Base-by-base conservation (phyloP, 352 stramenopile species). In the Phytopythium ostracodes region DNA sequence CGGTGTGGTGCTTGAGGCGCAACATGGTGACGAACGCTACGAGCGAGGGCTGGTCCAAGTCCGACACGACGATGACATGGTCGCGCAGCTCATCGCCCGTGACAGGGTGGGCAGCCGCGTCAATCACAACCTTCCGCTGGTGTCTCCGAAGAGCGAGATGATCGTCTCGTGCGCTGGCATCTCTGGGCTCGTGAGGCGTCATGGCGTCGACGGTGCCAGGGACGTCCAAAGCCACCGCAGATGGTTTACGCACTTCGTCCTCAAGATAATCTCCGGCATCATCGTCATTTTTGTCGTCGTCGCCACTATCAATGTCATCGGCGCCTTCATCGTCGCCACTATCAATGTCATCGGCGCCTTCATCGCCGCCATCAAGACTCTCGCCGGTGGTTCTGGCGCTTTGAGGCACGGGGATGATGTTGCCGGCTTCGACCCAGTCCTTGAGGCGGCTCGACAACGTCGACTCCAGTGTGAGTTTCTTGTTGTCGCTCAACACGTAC, bases 401-500 rank as follows among this genome's bases (percentile, higher is more conserved):
- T 0, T 25, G 24, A n/a, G 51, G 27, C 5, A 2, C 14, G 15
- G 76, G 76, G 18, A 86, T 31, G 20, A 56, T 60, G 42, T 89
- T 81, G 11, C 75, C 75, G 20, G 61, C 67, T 12, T 56, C 70
- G 0, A 87, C 53, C 77, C 80, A 89, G 1, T 67, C 33, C 25
- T 75, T 74, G 42, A 87, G 63, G 27, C 81, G 66, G 27, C 73
- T 67, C 1, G 68, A 50, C 56, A 85, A 78, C 38, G 74, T 79
- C 4, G 69, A 35, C 22, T 75, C 78, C 43, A 79, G 68, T 15
- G 74, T 82, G 29, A 88, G 64, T 27, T 76, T 81, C 62, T 85
- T 84, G 62, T 75, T 88, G 53, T 89, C 80, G 43, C 80, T 88
- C 60, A 89, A 66, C 35, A 89, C 68, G 64, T 89, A 89, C 24